Evolutionary conservation across 495 filamentous ascomycete species (phyloP).

Genomic region (Mytilinidion resinicola): DNA sequence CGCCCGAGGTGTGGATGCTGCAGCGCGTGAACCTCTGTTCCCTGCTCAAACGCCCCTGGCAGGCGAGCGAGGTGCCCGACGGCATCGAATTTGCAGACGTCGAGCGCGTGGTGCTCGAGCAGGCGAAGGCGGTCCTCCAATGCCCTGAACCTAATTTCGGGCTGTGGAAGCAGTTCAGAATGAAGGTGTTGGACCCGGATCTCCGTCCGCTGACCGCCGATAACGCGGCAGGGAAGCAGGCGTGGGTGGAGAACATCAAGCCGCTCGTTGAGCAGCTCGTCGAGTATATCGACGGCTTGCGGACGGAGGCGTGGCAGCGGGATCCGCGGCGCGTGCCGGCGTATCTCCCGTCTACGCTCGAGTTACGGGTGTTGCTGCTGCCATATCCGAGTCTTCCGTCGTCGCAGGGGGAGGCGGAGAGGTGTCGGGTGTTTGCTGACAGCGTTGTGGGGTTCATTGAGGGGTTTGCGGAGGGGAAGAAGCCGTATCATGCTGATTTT

Average conservation of each 20-base stretch:
- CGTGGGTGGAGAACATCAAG: conserved; percentile 7
- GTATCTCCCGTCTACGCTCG: conserved; percentile 28
- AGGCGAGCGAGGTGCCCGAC: neutral
- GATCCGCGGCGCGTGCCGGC: conserved; percentile 8
- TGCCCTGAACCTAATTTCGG: neutral
- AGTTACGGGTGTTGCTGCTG: conserved; percentile 28
- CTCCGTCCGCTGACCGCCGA: neutral
- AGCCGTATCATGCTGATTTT: conserved; percentile 12
- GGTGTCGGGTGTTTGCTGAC: conserved; percentile 13
- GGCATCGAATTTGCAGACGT: neutral
- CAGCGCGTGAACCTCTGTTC: neutral
- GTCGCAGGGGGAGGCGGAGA: neutral
- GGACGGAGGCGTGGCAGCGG: conserved; percentile 19
- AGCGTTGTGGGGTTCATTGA: conserved; percentile 1
- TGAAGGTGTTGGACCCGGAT: neutral
- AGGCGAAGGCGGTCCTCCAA: neutral
- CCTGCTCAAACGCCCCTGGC: neutral
- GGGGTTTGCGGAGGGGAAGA: neutral
- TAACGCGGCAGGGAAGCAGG: neutral
- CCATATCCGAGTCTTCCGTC: conserved; percentile 21
- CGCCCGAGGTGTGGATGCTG: too few relatives aligned
- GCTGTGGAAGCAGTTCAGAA: neutral
- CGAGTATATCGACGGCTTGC: conserved; percentile 8
- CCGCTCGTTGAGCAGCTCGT: conserved; percentile 25
- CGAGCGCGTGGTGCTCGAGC: neutral